phyloP scores from a whole-genome alignment of 305 asterid species.

The Fraxinus albicans region DNA sequence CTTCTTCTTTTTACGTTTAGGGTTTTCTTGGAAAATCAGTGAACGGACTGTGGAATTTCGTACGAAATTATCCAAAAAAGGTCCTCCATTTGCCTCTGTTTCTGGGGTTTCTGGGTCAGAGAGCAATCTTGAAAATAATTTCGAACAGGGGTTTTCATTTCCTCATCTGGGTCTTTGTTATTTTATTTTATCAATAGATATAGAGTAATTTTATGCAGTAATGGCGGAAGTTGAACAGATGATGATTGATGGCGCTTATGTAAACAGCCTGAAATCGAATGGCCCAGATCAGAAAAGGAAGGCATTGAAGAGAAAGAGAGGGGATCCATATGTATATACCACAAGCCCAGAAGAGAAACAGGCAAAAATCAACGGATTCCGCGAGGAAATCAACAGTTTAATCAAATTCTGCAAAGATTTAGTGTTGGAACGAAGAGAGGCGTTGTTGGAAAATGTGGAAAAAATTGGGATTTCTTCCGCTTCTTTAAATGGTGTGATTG shows the following conservation, averaged over 20 bases:
- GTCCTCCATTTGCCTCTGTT: background rate
- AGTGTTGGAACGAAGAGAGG: conserved; percentile 30
- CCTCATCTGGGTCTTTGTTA: conserved; percentile 3
- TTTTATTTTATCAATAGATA: background rate
- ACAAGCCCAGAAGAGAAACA: conserved; percentile 42
- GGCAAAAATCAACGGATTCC: conserved; percentile 37
- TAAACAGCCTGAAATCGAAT: conserved; percentile 8
- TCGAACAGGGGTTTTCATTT: conserved; percentile 11
- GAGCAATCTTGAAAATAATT: background rate
- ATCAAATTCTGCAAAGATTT: conserved; percentile 39
- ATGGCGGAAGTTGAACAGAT: conserved; percentile 43
- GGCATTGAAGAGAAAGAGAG: conserved; percentile 52
- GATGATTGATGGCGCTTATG: conserved; percentile 34
- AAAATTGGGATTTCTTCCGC: conserved; percentile 21
- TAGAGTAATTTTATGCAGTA: conserved; percentile 23
- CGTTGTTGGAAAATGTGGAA: conserved; percentile 32
- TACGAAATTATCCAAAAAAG: background rate
- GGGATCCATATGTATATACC: conserved; percentile 17
- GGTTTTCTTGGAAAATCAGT: background rate
- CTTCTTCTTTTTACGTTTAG: background rate
- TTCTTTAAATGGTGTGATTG: conserved; percentile 47
- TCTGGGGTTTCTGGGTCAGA: background rate
- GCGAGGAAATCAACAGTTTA: conserved; percentile 49
- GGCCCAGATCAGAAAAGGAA: conserved; percentile 30
- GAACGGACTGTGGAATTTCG: background rate